Evolutionary conservation across 805 yeast genomes (phyloP).

Genomic region (Kockiozyma suomiensis): DNA sequence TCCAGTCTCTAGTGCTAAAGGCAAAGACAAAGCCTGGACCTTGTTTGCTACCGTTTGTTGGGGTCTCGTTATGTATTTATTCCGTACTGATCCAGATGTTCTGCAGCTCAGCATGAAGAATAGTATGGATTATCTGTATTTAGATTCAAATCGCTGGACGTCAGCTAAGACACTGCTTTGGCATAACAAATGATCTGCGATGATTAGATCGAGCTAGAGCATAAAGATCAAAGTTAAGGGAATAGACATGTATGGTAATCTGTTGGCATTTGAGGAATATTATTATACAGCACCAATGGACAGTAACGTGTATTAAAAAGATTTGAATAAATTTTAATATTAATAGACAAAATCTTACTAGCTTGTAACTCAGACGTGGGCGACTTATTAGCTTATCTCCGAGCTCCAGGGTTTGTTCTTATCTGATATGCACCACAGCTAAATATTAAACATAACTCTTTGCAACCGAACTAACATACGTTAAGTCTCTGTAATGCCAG

Average conservation of each 20-base stretch:
- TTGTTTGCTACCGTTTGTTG: constrained; percentile 65
- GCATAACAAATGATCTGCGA: constrained; percentile 27
- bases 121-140: constrained; percentile 72
- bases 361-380: too few species aligned
- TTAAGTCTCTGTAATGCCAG: constrained; percentile 7
- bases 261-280: too few species aligned
- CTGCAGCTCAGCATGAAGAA: constrained; percentile 66
- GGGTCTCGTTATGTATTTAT: constrained; percentile 74
- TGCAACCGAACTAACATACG: too few species aligned
- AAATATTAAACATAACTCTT: too few species aligned
- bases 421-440: neutral
- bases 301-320: too few species aligned
- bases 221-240: too few species aligned
- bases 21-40: constrained; percentile 51
- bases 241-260: too few species aligned
- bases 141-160: constrained; percentile 57
- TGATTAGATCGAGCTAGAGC: neutral
- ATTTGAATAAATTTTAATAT: too few species aligned
- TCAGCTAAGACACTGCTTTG: constrained; percentile 52
- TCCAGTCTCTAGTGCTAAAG: constrained; percentile 17
- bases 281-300: too few species aligned
- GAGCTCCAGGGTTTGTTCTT: neutral
- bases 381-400: neutral
- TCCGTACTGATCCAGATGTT: constrained; percentile 61
- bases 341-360: too few species aligned